Conservation (phyloP, 2,329 filamentous ascomycete species). For the Hymenoscyphus linearis region DNA sequence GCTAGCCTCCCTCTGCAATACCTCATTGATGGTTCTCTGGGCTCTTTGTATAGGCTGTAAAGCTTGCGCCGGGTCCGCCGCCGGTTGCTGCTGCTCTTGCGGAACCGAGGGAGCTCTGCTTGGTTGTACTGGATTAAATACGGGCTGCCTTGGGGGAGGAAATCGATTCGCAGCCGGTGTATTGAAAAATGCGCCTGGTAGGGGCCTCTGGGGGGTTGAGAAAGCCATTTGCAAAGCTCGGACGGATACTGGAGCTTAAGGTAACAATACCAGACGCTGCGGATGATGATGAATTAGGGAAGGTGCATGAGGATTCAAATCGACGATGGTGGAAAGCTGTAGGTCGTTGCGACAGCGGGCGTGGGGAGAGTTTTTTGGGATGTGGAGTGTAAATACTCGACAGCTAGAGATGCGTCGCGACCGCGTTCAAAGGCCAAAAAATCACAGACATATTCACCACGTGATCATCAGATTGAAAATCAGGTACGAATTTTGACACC, state of each 20-base stretch:
- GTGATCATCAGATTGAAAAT: neutral
- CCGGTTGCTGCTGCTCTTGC: conserved; percentile 7
- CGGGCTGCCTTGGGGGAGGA: conserved; percentile 46
- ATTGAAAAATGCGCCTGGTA: conserved; percentile 71
- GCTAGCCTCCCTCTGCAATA: conserved; percentile 67
- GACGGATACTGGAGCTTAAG: neutral
- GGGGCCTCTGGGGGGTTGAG: conserved; percentile 61
- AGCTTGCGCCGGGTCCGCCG: conserved; percentile 32
- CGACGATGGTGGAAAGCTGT: conserved; percentile 4
- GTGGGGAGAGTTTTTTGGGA: conserved; percentile 8
- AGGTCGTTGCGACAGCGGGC: conserved; percentile 6
- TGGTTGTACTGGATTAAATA: conserved; percentile 37
- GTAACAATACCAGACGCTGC: conserved; percentile 17
- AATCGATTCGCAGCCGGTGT: conserved; percentile 59
- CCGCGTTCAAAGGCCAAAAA: conserved; percentile 1
- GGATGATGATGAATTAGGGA: conserved; percentile 16
- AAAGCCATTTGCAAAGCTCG: conserved; percentile 20
- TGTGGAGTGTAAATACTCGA: conserved; percentile 13
- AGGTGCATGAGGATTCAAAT: conserved; percentile 21
- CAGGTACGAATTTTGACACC: too few relatives aligned
- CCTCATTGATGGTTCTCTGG: conserved; percentile 75
- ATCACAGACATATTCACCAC: neutral
- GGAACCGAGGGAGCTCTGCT: conserved; percentile 12
- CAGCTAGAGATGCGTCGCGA: conserved; percentile 14
- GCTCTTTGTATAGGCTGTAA: conserved; percentile 72